Percentiles rank a stretch among this genome's conserved stretches.
Conservation (phyloP, 1,139 yeast genomes). For the Hyphopichia pseudoburtonii region DNA sequence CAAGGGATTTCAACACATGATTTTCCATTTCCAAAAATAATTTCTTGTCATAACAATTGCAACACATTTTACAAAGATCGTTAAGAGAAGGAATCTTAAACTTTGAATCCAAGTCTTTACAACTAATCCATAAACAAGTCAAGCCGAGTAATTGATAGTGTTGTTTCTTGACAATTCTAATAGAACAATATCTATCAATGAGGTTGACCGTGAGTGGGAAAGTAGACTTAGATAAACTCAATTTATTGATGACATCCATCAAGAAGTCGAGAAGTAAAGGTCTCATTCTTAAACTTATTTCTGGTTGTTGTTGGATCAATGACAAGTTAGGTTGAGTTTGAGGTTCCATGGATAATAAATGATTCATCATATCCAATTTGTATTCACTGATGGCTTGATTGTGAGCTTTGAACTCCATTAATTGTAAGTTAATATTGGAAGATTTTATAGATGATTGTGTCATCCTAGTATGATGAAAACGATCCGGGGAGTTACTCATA, state of each 20-base stretch:
- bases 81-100: slow-evolving; percentile 60
- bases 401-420: slow-evolving; percentile 46
- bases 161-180: slow-evolving; percentile 49
- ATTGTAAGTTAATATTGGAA: slow-evolving; percentile 32
- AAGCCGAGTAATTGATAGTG: slow-evolving; percentile 70
- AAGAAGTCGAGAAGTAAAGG: slow-evolving; percentile 52
- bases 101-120: slow-evolving; percentile 71
- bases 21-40: slow-evolving; percentile 69
- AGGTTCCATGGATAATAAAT: slow-evolving; percentile 35
- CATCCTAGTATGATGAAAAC: slow-evolving; percentile 37
- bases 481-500: slow-evolving; percentile 32
- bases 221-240: slow-evolving; percentile 49
- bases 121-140: slow-evolving; percentile 72
- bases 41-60: slow-evolving; percentile 58
- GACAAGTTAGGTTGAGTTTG: slow-evolving; percentile 36
- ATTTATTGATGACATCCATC: slow-evolving; percentile 53
- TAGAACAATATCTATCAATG: slow-evolving; percentile 53
- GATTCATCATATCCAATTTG: slow-evolving; percentile 40
- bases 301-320: slow-evolving; percentile 52
- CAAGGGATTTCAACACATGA: slow-evolving; percentile 57
- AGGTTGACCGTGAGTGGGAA: slow-evolving; percentile 56
- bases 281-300: slow-evolving; percentile 49
- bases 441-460: slow-evolving; percentile 34
- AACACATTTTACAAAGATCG: slow-evolving; percentile 60
- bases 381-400: slow-evolving; percentile 38